Conservation (phyloP, 1,139 yeast genomes). For the Blastobotrys raffinosifermentans region DNA sequence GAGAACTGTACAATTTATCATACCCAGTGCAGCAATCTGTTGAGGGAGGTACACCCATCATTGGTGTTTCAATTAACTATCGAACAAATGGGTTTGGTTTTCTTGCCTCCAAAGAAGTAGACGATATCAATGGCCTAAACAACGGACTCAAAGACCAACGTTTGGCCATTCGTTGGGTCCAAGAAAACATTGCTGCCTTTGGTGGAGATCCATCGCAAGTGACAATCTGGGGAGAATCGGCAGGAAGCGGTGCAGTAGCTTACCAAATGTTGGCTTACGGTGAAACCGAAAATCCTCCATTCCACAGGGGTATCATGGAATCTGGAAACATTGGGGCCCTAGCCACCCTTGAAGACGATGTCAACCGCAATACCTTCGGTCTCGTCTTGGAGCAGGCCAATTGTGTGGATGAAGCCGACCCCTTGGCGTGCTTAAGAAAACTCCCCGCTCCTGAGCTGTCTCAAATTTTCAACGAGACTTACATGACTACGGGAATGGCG, state of each 20-base stretch:
- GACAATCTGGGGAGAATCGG: constrained; percentile 36
- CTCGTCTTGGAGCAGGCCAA: too few relatives aligned
- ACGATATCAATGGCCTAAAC: constrained; percentile 22
- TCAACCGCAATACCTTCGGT: too few relatives aligned
- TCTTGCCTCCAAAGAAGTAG: constrained; percentile 24
- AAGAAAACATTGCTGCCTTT: constrained; percentile 31
- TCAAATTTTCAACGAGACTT: constrained; percentile 7
- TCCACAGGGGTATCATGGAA: constrained; percentile 7
- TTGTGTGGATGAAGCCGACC: too few relatives aligned
- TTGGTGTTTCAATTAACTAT: constrained; percentile 34
- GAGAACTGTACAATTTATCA: constrained; percentile 6
- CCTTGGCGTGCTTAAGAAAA: constrained; percentile 1
- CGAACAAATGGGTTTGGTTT: constrained; percentile 33
- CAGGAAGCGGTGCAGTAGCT: constrained; percentile 35
- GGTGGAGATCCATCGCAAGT: constrained; percentile 37
- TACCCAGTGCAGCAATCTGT: constrained; percentile 10
- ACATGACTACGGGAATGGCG: constrained; percentile 9
- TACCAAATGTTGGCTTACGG: constrained; percentile 25
- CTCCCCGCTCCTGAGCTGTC: constrained; percentile 4
- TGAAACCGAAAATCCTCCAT: constrained; percentile 13
- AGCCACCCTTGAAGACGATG: too few relatives aligned
- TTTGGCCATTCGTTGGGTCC: constrained; percentile 35
- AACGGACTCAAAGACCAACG: constrained; percentile 35
- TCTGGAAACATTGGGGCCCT: too few relatives aligned
- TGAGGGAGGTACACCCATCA: constrained; percentile 24